Conservation (phyloP, 805 yeast species). For the Candida loeiensis region DNA sequence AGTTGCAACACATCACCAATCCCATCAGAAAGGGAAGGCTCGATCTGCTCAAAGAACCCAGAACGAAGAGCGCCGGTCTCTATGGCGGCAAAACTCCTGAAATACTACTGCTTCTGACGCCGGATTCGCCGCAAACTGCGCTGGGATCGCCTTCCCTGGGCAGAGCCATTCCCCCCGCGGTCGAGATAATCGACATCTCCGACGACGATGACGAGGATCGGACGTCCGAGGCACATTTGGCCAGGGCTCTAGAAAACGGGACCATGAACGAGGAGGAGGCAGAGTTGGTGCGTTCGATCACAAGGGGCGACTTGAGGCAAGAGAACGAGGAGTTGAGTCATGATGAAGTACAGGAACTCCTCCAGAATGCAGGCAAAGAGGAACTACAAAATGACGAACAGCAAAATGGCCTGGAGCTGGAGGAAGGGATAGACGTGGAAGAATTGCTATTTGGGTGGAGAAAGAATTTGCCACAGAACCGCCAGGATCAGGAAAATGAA, state of each 20-base stretch:
- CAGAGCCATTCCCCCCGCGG: background rate
- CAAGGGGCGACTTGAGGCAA: background rate
- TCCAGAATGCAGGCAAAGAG: background rate
- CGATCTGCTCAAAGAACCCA: slow-evolving; percentile 5
- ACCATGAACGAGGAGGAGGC: slow-evolving; percentile 3
- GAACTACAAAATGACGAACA: background rate
- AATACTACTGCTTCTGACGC: slow-evolving; percentile 2
- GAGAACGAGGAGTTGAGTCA: background rate
- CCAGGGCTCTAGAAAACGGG: background rate
- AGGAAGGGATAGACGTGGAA: no score
- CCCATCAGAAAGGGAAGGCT: slow-evolving; percentile 2
- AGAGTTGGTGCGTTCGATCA: background rate
- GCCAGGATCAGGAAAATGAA: no score
- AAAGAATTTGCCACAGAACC: no score
- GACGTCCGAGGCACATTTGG: background rate
- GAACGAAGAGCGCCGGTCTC: background rate
- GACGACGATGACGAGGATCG: slow-evolving; percentile 6
- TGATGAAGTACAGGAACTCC: background rate
- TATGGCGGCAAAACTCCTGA: slow-evolving; percentile 1
- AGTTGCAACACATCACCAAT: no score
- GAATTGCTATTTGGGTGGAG: no score
- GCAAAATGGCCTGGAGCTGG: background rate
- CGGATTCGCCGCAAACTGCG: slow-evolving; percentile 4
- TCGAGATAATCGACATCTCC: slow-evolving; percentile 7
- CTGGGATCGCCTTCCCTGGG: slow-evolving; percentile 2